Conservation (phyloP, 129 eudicot species). For the Flaveria robusta region DNA sequence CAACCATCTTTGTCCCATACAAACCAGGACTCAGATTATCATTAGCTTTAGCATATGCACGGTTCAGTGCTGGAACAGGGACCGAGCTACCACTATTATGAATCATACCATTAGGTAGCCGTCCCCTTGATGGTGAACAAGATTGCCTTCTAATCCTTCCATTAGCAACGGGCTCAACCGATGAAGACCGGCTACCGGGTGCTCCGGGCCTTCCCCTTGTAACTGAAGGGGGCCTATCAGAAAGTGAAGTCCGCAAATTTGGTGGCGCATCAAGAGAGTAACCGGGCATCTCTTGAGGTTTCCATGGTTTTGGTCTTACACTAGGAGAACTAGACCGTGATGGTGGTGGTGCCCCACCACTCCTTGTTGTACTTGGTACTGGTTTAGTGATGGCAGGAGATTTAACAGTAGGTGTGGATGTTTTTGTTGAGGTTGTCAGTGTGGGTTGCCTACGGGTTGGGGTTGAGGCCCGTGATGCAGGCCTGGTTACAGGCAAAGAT, state of each 20-base stretch:
- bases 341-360: slow-evolving; percentile 35
- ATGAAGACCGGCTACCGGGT: slow-evolving; percentile 72
- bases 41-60: slow-evolving; percentile 79
- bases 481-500: slow-evolving; percentile 48
- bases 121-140: slow-evolving; percentile 93
- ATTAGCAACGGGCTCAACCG: slow-evolving; percentile 70
- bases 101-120: slow-evolving; percentile 68
- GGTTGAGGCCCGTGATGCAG: slow-evolving; percentile 68
- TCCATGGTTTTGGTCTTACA: slow-evolving; percentile 80
- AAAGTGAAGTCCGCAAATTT: slow-evolving; percentile 73
- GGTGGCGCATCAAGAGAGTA: slow-evolving; percentile 89
- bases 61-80: slow-evolving; percentile 59
- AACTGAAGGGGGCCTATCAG: slow-evolving; percentile 79
- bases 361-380: slow-evolving; percentile 45
- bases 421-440: slow-evolving; percentile 41
- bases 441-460: slow-evolving; percentile 77
- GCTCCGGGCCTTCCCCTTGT: slow-evolving; percentile 89
- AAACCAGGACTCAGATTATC: slow-evolving; percentile 78
- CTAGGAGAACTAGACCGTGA: slow-evolving; percentile 72
- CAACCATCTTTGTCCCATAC: slow-evolving; percentile 94
- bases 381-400: slow-evolving; percentile 46
- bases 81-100: slow-evolving; percentile 87
- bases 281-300: slow-evolving; percentile 98
- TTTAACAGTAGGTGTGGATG: slow-evolving; percentile 43
- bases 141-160: slow-evolving; percentile 87